phyloP scores from a whole-genome alignment of 2,329 filamentous ascomycete genomes.

The Penicillium digitatum region DNA sequence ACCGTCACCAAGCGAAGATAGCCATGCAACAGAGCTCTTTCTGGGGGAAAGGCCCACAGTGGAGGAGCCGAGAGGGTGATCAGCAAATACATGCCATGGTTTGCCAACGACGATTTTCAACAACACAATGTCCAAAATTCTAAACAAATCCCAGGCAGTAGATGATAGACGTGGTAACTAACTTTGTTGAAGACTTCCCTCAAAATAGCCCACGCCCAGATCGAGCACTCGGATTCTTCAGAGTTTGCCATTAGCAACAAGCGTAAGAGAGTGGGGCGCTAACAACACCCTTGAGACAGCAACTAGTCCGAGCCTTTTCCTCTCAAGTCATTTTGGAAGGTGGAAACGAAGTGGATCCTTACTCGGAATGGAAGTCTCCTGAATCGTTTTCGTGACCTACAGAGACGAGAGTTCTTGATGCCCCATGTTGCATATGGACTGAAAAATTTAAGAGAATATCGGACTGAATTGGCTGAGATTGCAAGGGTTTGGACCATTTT shows the following conservation, averaged over 20 bases:
- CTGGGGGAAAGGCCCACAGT: slow-evolving; percentile 2
- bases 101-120: not conserved
- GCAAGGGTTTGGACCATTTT: no score
- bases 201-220: not conserved
- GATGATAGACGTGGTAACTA: no score
- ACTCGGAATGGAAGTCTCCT: slow-evolving; percentile 13
- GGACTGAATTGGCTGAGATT: no score
- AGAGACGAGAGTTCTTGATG: not conserved
- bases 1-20: not conserved
- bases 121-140: no score
- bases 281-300: not conserved
- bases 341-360: slow-evolving; percentile 17
- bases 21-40: not conserved
- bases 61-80: slow-evolving; percentile 1
- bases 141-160: not conserved
- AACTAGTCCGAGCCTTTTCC: not conserved
- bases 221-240: not conserved
- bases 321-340: slow-evolving; percentile 18
- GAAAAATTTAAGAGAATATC: not conserved
- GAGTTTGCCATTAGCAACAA: slow-evolving; percentile 12
- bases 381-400: not conserved
- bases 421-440: no score
- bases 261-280: not conserved
- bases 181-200: not conserved
- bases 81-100: not conserved